Base-by-base conservation (phyloP, 2,329 filamentous ascomycete genomes). In the Neurospora sp. region DNA sequence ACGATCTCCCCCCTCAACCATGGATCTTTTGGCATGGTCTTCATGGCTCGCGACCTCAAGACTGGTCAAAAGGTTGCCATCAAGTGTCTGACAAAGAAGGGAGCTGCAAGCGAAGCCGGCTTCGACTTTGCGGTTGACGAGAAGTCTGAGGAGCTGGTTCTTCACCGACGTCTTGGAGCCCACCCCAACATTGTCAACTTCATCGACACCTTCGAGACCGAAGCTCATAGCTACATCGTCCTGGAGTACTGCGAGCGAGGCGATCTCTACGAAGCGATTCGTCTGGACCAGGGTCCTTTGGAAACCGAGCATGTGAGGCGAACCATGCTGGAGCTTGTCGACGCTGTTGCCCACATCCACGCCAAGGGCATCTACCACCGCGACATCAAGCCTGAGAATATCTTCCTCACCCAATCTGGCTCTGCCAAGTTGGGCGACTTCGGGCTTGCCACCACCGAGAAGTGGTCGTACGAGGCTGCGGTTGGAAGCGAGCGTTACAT, bases 301-400 rank as follows among this genome's bases (percentile, higher is more conserved):
- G 93, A 97, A 84, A 98, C 96, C 2, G 93, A 97, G 79, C 94
- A 99, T 80, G 96, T 99, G 72, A 93, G 96, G 74, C 92, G 93
- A 74, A 97, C 98, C 84, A 98, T 99, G 96, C 84, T 97, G 71
- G 90, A 99, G 82, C 88, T 99, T 40, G 88, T 99, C 68, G 90
- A 92, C 78, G 93, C 95, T 68, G 91, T 99, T 67, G 90, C 92
- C 73, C 94, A 93, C 81, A 93, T 97, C 82, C 96, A 99, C 80
- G 86, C 87, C 73, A 94, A 94, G 80, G 94, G 93, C 74, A 88
- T 98, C 78, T 97, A 93, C 80, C 96, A 99, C 79, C 92, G 96
- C 72, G 96, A 99, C 81, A 97, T 99, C 87, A 99, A 99, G 84
- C 96, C 96, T 0, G 96, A 99, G 86, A 99, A 99, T 84, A 97